Base-by-base conservation (phyloP, 306 rosid species). In the Vigna mungo region DNA sequence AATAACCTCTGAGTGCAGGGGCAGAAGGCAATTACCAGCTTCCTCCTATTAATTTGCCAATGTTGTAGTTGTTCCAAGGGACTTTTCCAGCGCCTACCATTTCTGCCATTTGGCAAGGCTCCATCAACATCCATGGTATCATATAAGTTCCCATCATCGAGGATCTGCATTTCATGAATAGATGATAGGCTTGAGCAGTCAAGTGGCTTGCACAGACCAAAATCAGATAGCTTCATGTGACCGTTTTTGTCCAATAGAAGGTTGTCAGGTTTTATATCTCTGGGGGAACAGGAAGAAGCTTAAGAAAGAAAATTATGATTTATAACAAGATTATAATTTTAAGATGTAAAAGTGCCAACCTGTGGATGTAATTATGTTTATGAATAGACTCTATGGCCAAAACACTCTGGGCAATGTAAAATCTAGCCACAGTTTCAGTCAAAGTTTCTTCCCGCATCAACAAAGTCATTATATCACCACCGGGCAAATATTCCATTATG, bases 191-290 rank as follows among this genome's bases (percentile, higher is more conserved):
- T 83, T 72, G 90, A 73, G 89, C 96, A 91, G 83, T 91, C 93
- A 46, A 91, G 96, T 78, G 96, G 98, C 84, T 93, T 93, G 89
- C 98, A 93, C 65, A 91, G 96, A 81, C 98, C 98, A 72, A 91
- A 93, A 89, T 93, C 98, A 55, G 98, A 93, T 72, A 93, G 93
- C 82, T 87, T 93, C 95, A 89, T 91, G 80, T 93, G 96, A 80
- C 96, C 98, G 53, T 71, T 77, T 83, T 82, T 81, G 89, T 93
- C 96, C 84, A 93, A 63, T 25, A 93, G 88, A 86, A 93, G 98
- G 84, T 93, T 93, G 85, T 93, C 98, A 25, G 98, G 98, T 88
- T 93, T 93, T 88, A 93, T 93, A 80, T 93, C 98, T 81, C 98
- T 90, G 86, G 48, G 5, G 41, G 58, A 69, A 61, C 9, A 5